phyloP scores from a whole-genome alignment of 306 rosid species.

The Quercus rubra region DNA sequence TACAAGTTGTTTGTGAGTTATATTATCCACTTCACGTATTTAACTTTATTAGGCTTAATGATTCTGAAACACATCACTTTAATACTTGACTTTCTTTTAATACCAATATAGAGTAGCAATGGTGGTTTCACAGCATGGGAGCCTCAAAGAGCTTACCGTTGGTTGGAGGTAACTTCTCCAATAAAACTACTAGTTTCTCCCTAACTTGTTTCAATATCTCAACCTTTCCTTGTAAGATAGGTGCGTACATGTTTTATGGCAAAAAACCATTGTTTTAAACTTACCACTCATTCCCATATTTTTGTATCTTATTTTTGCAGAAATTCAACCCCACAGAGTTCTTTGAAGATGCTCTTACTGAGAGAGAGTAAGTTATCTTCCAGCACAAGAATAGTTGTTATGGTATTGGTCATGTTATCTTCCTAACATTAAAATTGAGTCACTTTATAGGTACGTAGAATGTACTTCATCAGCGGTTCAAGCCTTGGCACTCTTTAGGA shows the following conservation, averaged over 20 bases:
- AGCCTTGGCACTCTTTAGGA: constrained; percentile 46
- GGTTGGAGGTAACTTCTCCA: constrained; percentile 14
- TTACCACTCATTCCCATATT: neutral
- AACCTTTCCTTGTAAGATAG: neutral
- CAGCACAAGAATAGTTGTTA: neutral
- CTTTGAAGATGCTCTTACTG: constrained; percentile 51
- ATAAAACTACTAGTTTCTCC: too few relatives aligned
- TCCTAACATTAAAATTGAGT: neutral
- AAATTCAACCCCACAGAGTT: constrained; percentile 58
- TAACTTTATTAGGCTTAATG: neutral
- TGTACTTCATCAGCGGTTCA: constrained; percentile 65
- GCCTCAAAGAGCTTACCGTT: constrained; percentile 43
- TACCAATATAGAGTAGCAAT: constrained; percentile 36
- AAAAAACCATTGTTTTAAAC: neutral
- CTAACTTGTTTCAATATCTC: too few relatives aligned
- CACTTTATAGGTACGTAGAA: constrained; percentile 44
- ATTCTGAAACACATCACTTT: neutral
- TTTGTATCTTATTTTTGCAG: constrained; percentile 22
- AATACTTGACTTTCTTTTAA: neutral
- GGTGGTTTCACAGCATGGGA: constrained; percentile 74
- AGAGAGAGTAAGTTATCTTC: constrained; percentile 46
- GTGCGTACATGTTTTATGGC: neutral
- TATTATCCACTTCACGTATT: neutral
- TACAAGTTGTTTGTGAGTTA: neutral
- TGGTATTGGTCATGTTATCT: neutral